A percentile compares a stretch with the other conserved stretches of the same genome.
Evolutionary conservation across 805 yeast genomes (phyloP).

Genomic region (Ogataea polymorpha): DNA sequence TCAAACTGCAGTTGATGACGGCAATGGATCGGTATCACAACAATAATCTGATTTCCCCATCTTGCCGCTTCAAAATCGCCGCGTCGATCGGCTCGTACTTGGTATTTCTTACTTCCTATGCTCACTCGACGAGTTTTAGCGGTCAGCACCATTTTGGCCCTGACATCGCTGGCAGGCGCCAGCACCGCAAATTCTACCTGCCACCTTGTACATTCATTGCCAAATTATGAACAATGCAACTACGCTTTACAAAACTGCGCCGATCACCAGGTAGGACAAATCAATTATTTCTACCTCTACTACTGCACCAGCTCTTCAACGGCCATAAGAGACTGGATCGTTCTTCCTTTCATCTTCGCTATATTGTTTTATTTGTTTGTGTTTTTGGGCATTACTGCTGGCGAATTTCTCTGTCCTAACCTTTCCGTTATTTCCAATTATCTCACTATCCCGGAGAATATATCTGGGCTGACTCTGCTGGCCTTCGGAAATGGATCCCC

Average conservation of each 20-base stretch:
- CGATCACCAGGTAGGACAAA: conserved; percentile 26
- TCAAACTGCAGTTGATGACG: neutral
- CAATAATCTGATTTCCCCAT: conserved; percentile 5
- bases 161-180: neutral
- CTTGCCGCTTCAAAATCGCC: conserved; percentile 8
- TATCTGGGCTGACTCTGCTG: conserved; percentile 83
- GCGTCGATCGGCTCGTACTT: conserved; percentile 5
- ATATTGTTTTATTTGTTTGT: conserved; percentile 46
- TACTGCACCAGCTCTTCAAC: conserved; percentile 26
- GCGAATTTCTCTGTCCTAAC: conserved; percentile 82
- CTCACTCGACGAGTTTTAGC: conserved; percentile 2
- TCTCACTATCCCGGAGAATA: conserved; percentile 68
- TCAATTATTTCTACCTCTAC: conserved; percentile 30
- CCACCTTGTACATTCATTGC: conserved; percentile 20
- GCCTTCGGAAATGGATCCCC: conserved; percentile 95
- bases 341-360: conserved; percentile 20
- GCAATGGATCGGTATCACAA: conserved; percentile 4
- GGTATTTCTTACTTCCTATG: neutral
- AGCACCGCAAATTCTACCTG: conserved; percentile 12
- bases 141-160: neutral
- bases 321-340: conserved; percentile 13
- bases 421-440: conserved; percentile 63
- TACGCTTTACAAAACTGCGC: conserved; percentile 29
- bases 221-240: conserved; percentile 26
- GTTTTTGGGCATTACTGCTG: conserved; percentile 75